Percentiles rank a stretch among this genome's conserved stretches.
Evolutionary conservation across 1,284 basidiomycete species (phyloP).

Genomic region (Irpex lacteus): DNA sequence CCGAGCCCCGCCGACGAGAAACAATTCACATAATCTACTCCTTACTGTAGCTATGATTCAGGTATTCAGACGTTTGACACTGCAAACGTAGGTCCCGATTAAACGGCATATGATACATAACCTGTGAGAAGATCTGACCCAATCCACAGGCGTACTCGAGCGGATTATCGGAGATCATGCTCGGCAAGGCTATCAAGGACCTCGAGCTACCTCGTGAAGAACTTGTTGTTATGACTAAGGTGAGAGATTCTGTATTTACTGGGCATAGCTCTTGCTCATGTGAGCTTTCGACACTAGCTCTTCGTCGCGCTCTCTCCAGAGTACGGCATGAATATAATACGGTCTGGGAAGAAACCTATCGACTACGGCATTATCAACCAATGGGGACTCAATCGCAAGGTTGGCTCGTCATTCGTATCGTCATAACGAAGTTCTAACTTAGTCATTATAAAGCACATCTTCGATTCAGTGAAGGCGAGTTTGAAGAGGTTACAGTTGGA

Average conservation of each 20-base stretch:
- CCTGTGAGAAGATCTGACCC: not conserved
- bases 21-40: not conserved
- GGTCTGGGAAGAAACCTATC: conserved; percentile 10
- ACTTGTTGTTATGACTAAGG: conserved; percentile 57
- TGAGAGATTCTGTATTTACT: conserved; percentile 13
- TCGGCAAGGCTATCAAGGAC: conserved; percentile 58
- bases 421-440: not conserved
- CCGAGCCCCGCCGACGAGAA: not conserved
- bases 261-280: not conserved
- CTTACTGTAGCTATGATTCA: conserved; percentile 26
- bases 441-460: conserved; percentile 50
- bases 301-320: conserved; percentile 10
- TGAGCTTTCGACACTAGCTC: conserved; percentile 16
- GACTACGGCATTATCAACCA: conserved; percentile 32
- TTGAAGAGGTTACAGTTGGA: conserved; percentile 66
- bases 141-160: conserved; percentile 28
- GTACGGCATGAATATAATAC: conserved; percentile 6
- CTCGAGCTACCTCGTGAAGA: conserved; percentile 52
- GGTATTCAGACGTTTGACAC: conserved; percentile 53
- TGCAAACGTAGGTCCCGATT: conserved; percentile 33
- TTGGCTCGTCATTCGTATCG: conserved; percentile 2
- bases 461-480: conserved; percentile 68
- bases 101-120: not conserved
- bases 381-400: conserved; percentile 32
- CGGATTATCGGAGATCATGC: conserved; percentile 51